phyloP scores from a whole-genome alignment of 768 basidiomycete species.

The Saitozyma sp. region DNA sequence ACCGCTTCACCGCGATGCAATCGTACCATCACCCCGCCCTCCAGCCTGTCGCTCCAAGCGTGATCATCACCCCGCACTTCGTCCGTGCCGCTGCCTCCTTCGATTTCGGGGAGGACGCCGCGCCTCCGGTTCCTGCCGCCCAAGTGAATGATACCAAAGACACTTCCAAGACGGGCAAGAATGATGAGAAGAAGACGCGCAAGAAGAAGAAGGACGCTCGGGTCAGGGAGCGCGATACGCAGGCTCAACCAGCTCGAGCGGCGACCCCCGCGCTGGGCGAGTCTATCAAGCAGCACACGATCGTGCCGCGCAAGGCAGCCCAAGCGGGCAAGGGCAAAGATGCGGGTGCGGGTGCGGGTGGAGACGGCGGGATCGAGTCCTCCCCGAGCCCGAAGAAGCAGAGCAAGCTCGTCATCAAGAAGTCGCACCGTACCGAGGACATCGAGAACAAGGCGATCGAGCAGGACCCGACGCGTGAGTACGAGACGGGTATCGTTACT shows the following conservation, averaged over 20 bases:
- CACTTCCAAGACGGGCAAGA: not conserved
- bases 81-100: constrained; percentile 43
- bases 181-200: constrained; percentile 21
- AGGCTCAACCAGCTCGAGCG: constrained; percentile 7
- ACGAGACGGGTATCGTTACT: not conserved
- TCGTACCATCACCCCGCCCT: constrained; percentile 48
- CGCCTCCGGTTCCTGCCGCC: constrained; percentile 9
- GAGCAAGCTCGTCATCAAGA: constrained; percentile 28
- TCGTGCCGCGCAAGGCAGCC: not conserved
- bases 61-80: constrained; percentile 50
- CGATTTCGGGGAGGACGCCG: constrained; percentile 16
- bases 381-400: constrained; percentile 5
- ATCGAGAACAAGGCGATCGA: constrained; percentile 9
- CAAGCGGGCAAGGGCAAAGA: constrained; percentile 2
- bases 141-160: not conserved
- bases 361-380: not conserved
- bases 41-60: constrained; percentile 24
- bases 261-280: constrained; percentile 33
- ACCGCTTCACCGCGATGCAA: constrained; percentile 42
- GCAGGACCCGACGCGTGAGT: constrained; percentile 42
- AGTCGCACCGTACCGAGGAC: constrained; percentile 14
- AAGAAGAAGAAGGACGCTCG: constrained; percentile 25
- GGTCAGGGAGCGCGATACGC: not conserved
- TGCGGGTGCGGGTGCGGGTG: not conserved
- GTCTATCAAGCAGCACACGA: constrained; percentile 43